These are phyloP conservation scores for Pleurotus tuber-regium DNA, from an alignment of 768 basidiomycete species.

Conservation along the genomic window DNA sequence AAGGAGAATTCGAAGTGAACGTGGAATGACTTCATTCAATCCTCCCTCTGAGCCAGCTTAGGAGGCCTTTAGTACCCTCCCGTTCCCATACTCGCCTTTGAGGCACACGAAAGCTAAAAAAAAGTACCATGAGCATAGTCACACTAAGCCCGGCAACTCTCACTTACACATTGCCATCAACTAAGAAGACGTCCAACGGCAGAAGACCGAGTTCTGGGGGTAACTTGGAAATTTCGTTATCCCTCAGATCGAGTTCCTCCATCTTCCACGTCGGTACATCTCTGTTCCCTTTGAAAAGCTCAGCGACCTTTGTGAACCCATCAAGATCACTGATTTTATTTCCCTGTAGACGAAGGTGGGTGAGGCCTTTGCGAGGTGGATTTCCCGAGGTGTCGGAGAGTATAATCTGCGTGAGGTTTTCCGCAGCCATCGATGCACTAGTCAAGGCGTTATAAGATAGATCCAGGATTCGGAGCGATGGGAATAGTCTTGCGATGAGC, in stretches of 20 bases:
- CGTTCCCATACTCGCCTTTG: slow-evolving; percentile 82
- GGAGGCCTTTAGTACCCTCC: slow-evolving; percentile 78
- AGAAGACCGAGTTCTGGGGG: slow-evolving; percentile 70
- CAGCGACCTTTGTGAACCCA: slow-evolving; percentile 61
- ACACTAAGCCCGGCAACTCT: background rate
- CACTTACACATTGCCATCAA: slow-evolving; percentile 82
- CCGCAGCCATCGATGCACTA: slow-evolving; percentile 45
- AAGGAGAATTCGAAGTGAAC: no score
- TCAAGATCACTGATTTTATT: slow-evolving; percentile 63
- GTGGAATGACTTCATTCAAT: slow-evolving; percentile 56
- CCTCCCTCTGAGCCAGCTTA: slow-evolving; percentile 77
- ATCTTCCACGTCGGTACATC: slow-evolving; percentile 68
- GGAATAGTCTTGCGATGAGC: slow-evolving; percentile 65
- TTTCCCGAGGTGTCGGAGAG: slow-evolving; percentile 37
- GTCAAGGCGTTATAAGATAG: slow-evolving; percentile 75
- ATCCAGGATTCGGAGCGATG: slow-evolving; percentile 64
- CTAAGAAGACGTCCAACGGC: slow-evolving; percentile 77
- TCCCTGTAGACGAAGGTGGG: slow-evolving; percentile 65
- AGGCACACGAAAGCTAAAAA: slow-evolving; percentile 72
- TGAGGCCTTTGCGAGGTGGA: slow-evolving; percentile 45
- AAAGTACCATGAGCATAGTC: background rate
- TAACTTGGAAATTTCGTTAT: slow-evolving; percentile 74
- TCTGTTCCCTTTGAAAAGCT: slow-evolving; percentile 62
- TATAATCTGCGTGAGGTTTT: slow-evolving; percentile 48
- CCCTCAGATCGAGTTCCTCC: slow-evolving; percentile 79